Conservation (phyloP, 768 basidiomycete species). For the Pseudohyphozyma bogoriensis region DNA sequence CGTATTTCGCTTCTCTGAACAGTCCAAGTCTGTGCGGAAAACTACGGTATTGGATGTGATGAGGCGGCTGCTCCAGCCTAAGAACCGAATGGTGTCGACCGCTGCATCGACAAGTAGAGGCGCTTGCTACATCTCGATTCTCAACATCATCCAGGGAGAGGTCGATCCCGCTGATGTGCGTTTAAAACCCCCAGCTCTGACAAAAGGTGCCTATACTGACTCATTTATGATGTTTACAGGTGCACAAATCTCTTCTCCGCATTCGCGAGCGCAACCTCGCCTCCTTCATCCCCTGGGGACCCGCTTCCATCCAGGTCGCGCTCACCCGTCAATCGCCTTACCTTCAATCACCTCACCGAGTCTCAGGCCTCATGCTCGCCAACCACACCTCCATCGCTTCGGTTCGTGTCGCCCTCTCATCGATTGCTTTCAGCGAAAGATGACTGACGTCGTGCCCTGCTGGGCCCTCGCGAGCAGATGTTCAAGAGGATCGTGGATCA, state of each 20-base stretch:
- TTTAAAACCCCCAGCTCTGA: slow-evolving; percentile 10
- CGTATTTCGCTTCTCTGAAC: too few species aligned
- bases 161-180: slow-evolving; percentile 93
- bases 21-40: slow-evolving; percentile 91
- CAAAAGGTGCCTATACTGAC: background rate
- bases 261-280: slow-evolving; percentile 94
- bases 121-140: slow-evolving; percentile 83
- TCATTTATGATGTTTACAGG: slow-evolving; percentile 50
- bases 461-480: slow-evolving; percentile 45
- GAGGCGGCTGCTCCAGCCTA: slow-evolving; percentile 92
- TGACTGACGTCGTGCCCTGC: background rate
- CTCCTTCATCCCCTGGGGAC: slow-evolving; percentile 98
- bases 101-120: slow-evolving; percentile 64
- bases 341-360: slow-evolving; percentile 75
- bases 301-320: slow-evolving; percentile 94
- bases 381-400: slow-evolving; percentile 99
- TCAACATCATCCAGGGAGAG: slow-evolving; percentile 90
- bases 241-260: slow-evolving; percentile 91
- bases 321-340: slow-evolving; percentile 84
- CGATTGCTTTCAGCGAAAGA: background rate
- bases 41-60: slow-evolving; percentile 98
- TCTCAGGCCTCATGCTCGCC: slow-evolving; percentile 95
- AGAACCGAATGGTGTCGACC: slow-evolving; percentile 96
- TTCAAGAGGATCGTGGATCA: slow-evolving; percentile 95
- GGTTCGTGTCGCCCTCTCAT: slow-evolving; percentile 40